Base-by-base conservation (phyloP, 139 green algal species). In the Haematococcus sp. region DNA sequence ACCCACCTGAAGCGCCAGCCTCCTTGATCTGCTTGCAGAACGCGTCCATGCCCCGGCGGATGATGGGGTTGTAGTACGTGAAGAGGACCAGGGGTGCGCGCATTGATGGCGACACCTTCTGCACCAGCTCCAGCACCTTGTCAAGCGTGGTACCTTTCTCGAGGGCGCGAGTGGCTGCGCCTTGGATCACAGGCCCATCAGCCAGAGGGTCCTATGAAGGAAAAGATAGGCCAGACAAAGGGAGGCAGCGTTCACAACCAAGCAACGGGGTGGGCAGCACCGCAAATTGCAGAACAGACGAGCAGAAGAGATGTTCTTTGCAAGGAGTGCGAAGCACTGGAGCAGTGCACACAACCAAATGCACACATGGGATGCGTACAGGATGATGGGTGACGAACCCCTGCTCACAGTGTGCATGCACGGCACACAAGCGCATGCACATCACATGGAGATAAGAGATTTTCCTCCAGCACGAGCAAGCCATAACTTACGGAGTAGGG, bases 61-160 rank as follows among this genome's bases (percentile, higher is more conserved):
- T 93, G 84, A 99, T 99, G 46, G 96, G 96, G 80, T 99, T 99
- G 88, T 89, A 98, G 81, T 99, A 99, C 0, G 93, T 97, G 83
- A 99, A 99, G 49, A 98, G 81, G 16, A 99, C 88, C 1, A 99
- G 73, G 11, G 95, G 94, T 17, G 94, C 92, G 27, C 70, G 87
- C 59, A 98, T 84, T 7, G 30, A 70, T 0, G 90, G 83, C 4
- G 78, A 81, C 4, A 71, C 73, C 22, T 80, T 51, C 0, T 40
- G 52, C 7, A 97, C 70, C 76, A 96, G 88, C 22, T 75, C 84
- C n/a, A 97, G 76, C 3, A 97, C 90, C 49, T 79, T 49, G 54
- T 92, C 85, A 59, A 99, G 78, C 0, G 90, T 96, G 31, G 87
- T 91, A 63, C 88, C 89, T 20, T 83, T 81, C 25, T 91, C 71